phyloP scores from a whole-genome alignment of 2,329 filamentous ascomycete genomes.

The Thermoascus crustaceus region DNA sequence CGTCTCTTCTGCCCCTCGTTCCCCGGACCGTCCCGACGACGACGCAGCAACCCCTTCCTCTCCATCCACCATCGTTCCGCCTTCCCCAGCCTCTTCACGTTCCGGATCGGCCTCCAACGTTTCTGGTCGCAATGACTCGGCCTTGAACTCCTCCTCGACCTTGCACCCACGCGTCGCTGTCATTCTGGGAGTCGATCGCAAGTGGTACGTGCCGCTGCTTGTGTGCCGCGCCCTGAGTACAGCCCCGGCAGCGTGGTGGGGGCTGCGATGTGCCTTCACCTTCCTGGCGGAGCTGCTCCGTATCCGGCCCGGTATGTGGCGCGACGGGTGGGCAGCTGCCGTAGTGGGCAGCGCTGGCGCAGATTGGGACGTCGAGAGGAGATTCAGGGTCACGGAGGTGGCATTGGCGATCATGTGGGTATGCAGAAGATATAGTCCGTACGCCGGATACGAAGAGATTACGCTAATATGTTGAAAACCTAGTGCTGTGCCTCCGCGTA shows the following conservation, averaged over 20 bases:
- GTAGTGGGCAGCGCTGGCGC: slow-evolving; percentile 29
- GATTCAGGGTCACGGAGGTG: slow-evolving; percentile 58
- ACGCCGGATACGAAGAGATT: too few relatives aligned
- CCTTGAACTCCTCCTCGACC: too few relatives aligned
- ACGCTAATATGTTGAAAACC: too few relatives aligned
- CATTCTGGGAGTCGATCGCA: slow-evolving; percentile 62
- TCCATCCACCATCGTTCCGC: slow-evolving; percentile 17
- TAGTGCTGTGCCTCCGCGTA: slow-evolving; percentile 71
- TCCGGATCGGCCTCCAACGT: slow-evolving; percentile 14
- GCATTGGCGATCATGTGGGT: slow-evolving; percentile 68
- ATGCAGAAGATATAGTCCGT: slow-evolving; percentile 20
- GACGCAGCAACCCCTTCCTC: slow-evolving; percentile 23
- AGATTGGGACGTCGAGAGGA: slow-evolving; percentile 39
- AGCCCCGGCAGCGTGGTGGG: slow-evolving; percentile 64
- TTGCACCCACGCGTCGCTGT: slow-evolving; percentile 72
- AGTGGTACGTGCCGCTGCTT: slow-evolving; percentile 67
- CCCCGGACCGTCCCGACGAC: slow-evolving; percentile 17
- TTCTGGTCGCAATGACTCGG: too few relatives aligned
- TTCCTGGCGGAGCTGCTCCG: slow-evolving; percentile 57
- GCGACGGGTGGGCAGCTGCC: slow-evolving; percentile 33
- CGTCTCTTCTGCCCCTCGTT: slow-evolving; percentile 8
- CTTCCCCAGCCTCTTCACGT: slow-evolving; percentile 21
- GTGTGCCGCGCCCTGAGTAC: slow-evolving; percentile 65
- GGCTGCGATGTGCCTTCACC: slow-evolving; percentile 58
- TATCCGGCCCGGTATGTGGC: slow-evolving; percentile 35